phyloP scores from a whole-genome alignment of 2,329 filamentous ascomycete genomes.

The Aspergillus melleus region DNA sequence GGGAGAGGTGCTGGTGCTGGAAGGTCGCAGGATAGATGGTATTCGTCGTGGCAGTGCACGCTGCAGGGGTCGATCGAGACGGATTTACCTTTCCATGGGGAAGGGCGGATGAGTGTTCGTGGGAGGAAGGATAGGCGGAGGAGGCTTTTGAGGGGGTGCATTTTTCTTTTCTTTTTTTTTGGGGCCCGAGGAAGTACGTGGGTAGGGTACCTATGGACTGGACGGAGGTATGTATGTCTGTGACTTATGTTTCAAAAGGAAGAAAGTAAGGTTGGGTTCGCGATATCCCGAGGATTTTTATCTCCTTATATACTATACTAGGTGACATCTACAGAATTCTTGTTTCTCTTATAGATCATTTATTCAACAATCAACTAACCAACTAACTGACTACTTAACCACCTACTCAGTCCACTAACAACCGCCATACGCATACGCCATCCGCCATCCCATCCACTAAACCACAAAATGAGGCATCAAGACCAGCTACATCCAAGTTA shows the following conservation, averaged over 20 bases:
- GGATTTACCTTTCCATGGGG: slow-evolving; percentile 17
- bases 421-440: not conserved
- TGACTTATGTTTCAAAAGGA: too few species aligned
- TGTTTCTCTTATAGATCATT: too few species aligned
- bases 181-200: not conserved
- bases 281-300: too few species aligned
- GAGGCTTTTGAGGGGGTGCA: slow-evolving; percentile 18
- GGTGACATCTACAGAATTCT: too few species aligned
- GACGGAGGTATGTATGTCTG: not conserved
- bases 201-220: not conserved
- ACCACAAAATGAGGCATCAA: not conserved
- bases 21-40: not conserved
- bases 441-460: too few species aligned
- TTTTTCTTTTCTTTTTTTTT: not conserved
- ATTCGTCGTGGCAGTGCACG: slow-evolving; percentile 4
- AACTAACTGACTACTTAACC: not conserved
- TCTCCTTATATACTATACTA: too few species aligned
- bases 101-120: slow-evolving; percentile 12
- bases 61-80: not conserved
- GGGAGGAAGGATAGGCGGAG: slow-evolving; percentile 20
- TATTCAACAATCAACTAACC: not conserved
- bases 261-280: too few species aligned
- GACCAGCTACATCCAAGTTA: not conserved
- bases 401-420: too few species aligned
- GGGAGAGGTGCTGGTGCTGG: not conserved